Conservation (phyloP, 768 basidiomycete species). For the Coprinopsis marcescibilis region DNA sequence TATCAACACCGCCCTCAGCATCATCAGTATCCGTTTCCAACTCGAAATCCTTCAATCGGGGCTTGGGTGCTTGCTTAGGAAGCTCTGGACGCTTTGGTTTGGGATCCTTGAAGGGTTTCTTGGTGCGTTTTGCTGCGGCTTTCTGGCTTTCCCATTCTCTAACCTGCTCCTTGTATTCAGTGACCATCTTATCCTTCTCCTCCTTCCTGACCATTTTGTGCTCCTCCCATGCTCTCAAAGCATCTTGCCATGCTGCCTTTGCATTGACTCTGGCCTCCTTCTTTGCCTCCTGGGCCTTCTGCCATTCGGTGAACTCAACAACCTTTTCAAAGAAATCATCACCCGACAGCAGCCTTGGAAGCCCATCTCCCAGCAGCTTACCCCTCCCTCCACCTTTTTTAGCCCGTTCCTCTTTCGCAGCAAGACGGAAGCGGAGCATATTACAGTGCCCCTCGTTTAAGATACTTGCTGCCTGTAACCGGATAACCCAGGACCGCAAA, state of each 20-base stretch:
- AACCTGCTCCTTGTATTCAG: neutral
- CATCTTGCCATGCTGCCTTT: neutral
- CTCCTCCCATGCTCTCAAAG: neutral
- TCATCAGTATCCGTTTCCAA: neutral
- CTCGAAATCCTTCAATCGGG: neutral
- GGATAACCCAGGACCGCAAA: neutral
- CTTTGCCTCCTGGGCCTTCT: neutral
- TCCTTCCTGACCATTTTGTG: neutral
- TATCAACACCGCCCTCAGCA: no score
- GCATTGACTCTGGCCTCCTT: neutral
- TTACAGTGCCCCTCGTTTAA: neutral
- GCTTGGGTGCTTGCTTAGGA: neutral
- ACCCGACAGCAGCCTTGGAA: neutral
- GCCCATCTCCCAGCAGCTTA: neutral
- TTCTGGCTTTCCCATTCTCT: neutral
- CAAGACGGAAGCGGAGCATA: neutral
- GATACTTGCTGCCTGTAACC: neutral
- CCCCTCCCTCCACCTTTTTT: neutral
- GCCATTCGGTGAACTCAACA: neutral
- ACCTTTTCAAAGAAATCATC: neutral
- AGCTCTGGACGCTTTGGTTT: neutral
- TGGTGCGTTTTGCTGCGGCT: neutral
- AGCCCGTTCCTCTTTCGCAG: neutral
- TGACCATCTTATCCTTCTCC: neutral
- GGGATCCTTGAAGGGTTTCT: neutral